These are phyloP conservation scores for Xylariaceae sp. DNA, from an alignment of 2,329 filamentous ascomycete species.

Conservation along the genomic window DNA sequence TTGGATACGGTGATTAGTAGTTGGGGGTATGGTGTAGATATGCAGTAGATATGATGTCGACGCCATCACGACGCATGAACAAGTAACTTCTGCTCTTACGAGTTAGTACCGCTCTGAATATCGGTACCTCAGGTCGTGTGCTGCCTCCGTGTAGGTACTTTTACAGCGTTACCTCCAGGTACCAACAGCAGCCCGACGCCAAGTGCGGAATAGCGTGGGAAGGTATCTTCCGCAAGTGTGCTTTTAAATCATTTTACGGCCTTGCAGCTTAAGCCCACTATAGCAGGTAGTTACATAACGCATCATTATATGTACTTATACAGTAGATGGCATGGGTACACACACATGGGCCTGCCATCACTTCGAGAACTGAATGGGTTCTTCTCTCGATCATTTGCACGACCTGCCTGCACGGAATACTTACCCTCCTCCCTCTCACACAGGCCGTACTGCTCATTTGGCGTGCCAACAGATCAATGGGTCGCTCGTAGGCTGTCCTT, in stretches of 20 bases:
- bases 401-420: not conserved
- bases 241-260: not conserved
- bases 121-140: not conserved
- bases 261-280: not conserved
- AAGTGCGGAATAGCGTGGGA: too few species aligned
- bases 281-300: not conserved
- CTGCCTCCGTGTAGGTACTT: too few species aligned
- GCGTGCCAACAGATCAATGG: slow-evolving; percentile 3
- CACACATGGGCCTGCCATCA: not conserved
- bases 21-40: not conserved
- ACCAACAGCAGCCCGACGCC: too few species aligned
- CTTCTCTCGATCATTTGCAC: not conserved
- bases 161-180: too few species aligned
- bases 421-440: not conserved
- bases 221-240: too few species aligned
- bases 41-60: not conserved
- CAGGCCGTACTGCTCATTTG: not conserved
- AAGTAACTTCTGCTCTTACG: too few species aligned
- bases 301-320: not conserved
- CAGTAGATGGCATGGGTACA: not conserved
- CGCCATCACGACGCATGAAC: not conserved
- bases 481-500: not conserved
- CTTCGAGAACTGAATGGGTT: not conserved
- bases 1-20: not conserved
- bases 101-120: not conserved